Evolutionary conservation across 202 grass and related monocot species (phyloP), one percentile per base, ranked within the genome.

Genomic region (Zizania palustris): DNA sequence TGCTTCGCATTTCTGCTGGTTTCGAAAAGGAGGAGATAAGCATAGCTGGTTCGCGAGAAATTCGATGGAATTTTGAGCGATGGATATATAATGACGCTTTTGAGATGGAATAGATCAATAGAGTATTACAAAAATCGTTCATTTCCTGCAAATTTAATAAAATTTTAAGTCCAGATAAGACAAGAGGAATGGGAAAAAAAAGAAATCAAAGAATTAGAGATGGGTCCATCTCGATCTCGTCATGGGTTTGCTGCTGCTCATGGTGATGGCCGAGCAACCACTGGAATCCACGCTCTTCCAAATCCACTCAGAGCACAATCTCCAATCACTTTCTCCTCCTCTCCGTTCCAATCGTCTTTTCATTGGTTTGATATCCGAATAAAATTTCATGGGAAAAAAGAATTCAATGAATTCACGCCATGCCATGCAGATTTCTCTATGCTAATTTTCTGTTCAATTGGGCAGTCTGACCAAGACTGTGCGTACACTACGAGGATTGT

Each of bases 211-310:
- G 28, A 28, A 7, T 55, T 87, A 66, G 75, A 60, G 62, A 11
- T 61, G 68, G 75, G 56, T 1, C 70, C 76, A 14, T 48, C 33
- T 40, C 74, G 63, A 14, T 48, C 33, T 40, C 74, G 63, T 7
- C 16, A 7, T 50, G n/a, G 50, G 50, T 7, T 7, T 48, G 57
- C 61, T 11, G 7, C 34, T 57, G 48, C 28, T 57, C 59, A 63
- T 67, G 83, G 45, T 45, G 57, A 40, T 69, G 83, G 40, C 41
- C 41, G 14, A 6, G 35, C 60, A 66, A 67, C 85, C 69, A 77
- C 74, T 88, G 85, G 85, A 84, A 84, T 83, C 69, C 75, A 88
- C 56, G 69, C 85, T 60, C 49, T 35, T 36, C 68, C 63, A 59
- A 81, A 62, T 57, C 58, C 72, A 65, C 72, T 59, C 62, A 18